A percentile compares a stretch with the other conserved stretches of the same genome.
Conservation (phyloP, 306 rosid genomes). For the Vicia faba region DNA sequence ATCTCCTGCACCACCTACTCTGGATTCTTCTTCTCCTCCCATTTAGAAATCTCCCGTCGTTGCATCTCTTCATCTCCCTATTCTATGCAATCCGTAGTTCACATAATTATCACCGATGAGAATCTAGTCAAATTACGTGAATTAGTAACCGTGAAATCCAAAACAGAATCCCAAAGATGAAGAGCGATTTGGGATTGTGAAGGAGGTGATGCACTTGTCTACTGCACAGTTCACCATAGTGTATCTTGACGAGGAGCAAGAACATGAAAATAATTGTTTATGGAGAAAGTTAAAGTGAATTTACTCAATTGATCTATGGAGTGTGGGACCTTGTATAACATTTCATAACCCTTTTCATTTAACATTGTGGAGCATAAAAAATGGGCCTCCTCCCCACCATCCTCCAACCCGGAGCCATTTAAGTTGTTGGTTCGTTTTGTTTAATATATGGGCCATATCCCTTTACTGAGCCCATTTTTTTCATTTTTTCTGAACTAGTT, state of each 20-base stretch:
- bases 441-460: too few species aligned
- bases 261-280: slow-evolving; percentile 75
- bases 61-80: too few species aligned
- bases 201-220: slow-evolving; percentile 75
- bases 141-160: slow-evolving; percentile 39
- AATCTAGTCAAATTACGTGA: slow-evolving; percentile 24
- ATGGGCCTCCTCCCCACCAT: too few species aligned
- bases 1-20: slow-evolving; percentile 19
- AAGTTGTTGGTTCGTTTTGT: too few species aligned
- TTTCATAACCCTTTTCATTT: too few species aligned
- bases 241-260: slow-evolving; percentile 88
- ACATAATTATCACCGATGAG: slow-evolving; percentile 18
- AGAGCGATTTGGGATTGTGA: slow-evolving; percentile 58
- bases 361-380: too few species aligned
- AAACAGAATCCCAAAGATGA: slow-evolving; percentile 74
- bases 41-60: slow-evolving; percentile 55
- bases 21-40: slow-evolving; percentile 29
- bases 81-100: slow-evolving; percentile 37
- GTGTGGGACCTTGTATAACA: too few species aligned
- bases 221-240: slow-evolving; percentile 54
- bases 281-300: slow-evolving; percentile 61
- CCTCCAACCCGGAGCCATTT: too few species aligned
- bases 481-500: too few species aligned
- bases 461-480: too few species aligned
- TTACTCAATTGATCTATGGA: slow-evolving; percentile 64